These are phyloP conservation scores for Aaosphaeria arxii DNA, from an alignment of 2,329 filamentous ascomycete genomes.

Conservation along the genomic window DNA sequence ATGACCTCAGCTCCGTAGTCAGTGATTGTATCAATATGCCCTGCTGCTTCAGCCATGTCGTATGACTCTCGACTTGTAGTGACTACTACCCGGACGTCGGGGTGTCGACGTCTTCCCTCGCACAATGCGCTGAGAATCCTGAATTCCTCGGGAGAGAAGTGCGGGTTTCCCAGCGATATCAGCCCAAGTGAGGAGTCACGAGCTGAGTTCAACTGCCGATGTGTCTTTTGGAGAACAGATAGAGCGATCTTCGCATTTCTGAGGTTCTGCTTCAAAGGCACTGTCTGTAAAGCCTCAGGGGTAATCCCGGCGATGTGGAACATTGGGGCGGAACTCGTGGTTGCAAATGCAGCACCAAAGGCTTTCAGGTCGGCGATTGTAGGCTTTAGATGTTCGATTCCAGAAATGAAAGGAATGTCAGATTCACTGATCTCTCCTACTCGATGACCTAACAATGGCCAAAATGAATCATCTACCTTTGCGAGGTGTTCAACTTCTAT, in stretches of 20 bases:
- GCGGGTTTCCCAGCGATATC: conserved; percentile 46
- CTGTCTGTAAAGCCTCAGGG: conserved; percentile 27
- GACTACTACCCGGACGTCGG: conserved; percentile 1
- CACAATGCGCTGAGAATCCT: conserved; percentile 29
- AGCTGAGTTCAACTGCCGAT: neutral
- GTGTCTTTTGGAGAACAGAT: neutral
- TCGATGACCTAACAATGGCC: conserved; percentile 39
- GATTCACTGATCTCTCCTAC: conserved; percentile 29
- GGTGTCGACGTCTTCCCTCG: conserved; percentile 15
- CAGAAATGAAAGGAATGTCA: conserved; percentile 36
- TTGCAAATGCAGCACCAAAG: conserved; percentile 47
- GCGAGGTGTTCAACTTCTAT: neutral
- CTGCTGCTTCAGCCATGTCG: conserved; percentile 19
- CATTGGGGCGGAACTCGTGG: conserved; percentile 42
- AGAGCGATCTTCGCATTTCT: neutral
- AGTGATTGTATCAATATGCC: conserved; percentile 28
- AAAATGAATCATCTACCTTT: conserved; percentile 35
- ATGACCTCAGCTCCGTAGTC: conserved; percentile 40
- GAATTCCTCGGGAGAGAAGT: conserved; percentile 43
- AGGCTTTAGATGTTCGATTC: conserved; percentile 25
- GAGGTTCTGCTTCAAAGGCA: neutral
- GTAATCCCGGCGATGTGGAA: conserved; percentile 45
- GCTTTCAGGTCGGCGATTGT: conserved; percentile 39
- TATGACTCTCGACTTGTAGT: conserved; percentile 15
- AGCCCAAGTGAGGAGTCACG: conserved; percentile 27